phyloP scores from a whole-genome alignment of 2,329 filamentous ascomycete genomes.

The Pseudopithomyces maydicus region DNA sequence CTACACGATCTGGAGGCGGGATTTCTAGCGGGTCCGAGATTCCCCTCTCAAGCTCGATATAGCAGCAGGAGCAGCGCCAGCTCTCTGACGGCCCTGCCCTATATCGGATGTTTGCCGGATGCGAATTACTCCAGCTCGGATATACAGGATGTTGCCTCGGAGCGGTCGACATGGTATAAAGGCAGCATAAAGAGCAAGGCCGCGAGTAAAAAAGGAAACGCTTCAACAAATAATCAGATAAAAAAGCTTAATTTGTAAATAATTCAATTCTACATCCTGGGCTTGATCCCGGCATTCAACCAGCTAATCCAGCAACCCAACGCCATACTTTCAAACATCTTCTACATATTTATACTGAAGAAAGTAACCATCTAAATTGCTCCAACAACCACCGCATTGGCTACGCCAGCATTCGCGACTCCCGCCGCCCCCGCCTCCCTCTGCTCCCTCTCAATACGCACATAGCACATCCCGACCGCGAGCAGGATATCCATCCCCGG shows the following conservation, averaged over 20 bases:
- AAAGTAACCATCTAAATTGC: not conserved
- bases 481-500: conserved; percentile 29
- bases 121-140: not conserved
- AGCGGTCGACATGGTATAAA: too few relatives aligned
- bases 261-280: too few relatives aligned
- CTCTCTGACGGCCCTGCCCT: not conserved
- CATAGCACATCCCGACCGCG: conserved; percentile 20
- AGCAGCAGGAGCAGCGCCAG: not conserved
- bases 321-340: too few relatives aligned
- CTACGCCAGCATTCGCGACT: not conserved
- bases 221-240: too few relatives aligned
- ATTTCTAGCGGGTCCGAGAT: not conserved
- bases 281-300: too few relatives aligned
- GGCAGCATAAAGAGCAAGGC: too few relatives aligned
- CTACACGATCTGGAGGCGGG: not conserved
- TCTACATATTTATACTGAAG: too few relatives aligned
- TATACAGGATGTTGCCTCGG: too few relatives aligned
- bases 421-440: conserved; percentile 12
- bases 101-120: not conserved
- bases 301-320: too few relatives aligned
- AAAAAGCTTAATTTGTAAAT: too few relatives aligned
- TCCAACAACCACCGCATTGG: not conserved
- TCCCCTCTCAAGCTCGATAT: not conserved
- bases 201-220: too few relatives aligned
- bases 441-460: conserved; percentile 21